A percentile compares a stretch with the other conserved stretches of the same genome.
phyloP scores from a whole-genome alignment of 805 yeast species.

The Saturnispora sekii region DNA sequence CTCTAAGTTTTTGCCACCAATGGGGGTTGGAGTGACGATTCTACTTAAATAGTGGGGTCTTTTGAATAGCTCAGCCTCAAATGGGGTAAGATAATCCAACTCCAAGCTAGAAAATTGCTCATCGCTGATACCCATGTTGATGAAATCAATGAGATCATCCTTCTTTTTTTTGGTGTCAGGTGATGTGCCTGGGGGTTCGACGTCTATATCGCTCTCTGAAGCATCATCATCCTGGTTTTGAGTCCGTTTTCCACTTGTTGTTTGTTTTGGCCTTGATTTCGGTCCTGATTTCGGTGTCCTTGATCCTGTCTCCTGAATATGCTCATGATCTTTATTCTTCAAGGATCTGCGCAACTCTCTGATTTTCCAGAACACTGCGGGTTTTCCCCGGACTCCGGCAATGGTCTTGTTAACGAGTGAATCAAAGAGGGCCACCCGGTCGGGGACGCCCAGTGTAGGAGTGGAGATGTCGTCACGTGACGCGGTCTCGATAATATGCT shows the following conservation, averaged over 20 bases:
- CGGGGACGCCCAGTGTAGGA: no score
- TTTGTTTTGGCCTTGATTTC: no score
- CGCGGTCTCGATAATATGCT: slow-evolving; percentile 17
- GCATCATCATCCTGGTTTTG: slow-evolving; percentile 5
- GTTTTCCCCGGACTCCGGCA: background rate
- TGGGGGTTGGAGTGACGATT: slow-evolving; percentile 16
- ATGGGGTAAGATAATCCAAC: slow-evolving; percentile 2
- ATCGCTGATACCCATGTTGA: slow-evolving; percentile 14
- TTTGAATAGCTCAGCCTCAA: slow-evolving; percentile 21
- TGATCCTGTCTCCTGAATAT: no score
- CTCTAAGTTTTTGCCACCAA: slow-evolving; percentile 16
- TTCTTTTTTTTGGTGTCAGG: slow-evolving; percentile 9
- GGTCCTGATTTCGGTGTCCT: no score
- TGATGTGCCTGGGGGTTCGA: background rate
- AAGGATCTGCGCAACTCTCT: background rate
- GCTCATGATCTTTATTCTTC: background rate
- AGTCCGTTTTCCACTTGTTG: background rate
- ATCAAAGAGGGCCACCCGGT: background rate
- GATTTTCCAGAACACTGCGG: slow-evolving; percentile 3
- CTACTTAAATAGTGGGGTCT: slow-evolving; percentile 17
- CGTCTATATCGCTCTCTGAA: no score
- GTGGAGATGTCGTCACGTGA: background rate
- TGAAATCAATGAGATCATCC: slow-evolving; percentile 20
- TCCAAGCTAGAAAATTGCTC: slow-evolving; percentile 13
- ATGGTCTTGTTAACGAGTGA: background rate